Evolutionary conservation across 164 flowering plant genomes (phyloP), one percentile per base, ranked within the genome.

Genomic region (Houttuynia cordata): DNA sequence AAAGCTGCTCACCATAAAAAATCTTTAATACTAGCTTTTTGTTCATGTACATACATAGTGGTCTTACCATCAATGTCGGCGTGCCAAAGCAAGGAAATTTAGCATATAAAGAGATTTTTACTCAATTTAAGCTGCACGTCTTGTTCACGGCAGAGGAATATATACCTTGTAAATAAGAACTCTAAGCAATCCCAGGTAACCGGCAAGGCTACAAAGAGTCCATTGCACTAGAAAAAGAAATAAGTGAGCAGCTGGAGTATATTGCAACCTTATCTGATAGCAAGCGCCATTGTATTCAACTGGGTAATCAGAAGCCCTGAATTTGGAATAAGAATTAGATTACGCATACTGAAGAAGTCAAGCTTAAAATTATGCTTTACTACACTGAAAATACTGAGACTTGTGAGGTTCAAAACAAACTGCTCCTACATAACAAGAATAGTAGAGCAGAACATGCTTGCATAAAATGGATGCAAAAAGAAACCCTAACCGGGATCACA

Each of bases 181-280:
- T 57, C 92, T 79, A 55, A 90, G 86, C 64, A 90, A 77, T 64
- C 97, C 99, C 67, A 93, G 82, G 25, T 87, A 82, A 64, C 99
- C 98, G 47, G 96, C 99, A 54, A 93, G 79, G 72, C 78, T 77
- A 65, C 92, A 87, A 72, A 85, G 94, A 58, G 92, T 78, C 97
- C 99, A 93, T 63, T 85, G 99, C 58, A 93, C 86, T 34, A 93
- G 82, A 67, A 88, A 87, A 13, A 86, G 86, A 61, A 93, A 84
- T 20, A 90, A 57, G 42, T 83, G 86, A 30, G 99, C 99, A 56
- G 85, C 85, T 3, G 94, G 94, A 53, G 92, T 82, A 67, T 86
- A 93, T 24, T 97, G 85, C 56, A 93, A 65, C 70, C 96, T 86
- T 96, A 93, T 87, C 65, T 88, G 99, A 20, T 83, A 71, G 75